Percentiles rank a stretch among this genome's conserved stretches.
These are phyloP conservation scores for Arthrobotrys musiformis DNA, from an alignment of 2,329 filamentous ascomycete species.

Conservation along the genomic window DNA sequence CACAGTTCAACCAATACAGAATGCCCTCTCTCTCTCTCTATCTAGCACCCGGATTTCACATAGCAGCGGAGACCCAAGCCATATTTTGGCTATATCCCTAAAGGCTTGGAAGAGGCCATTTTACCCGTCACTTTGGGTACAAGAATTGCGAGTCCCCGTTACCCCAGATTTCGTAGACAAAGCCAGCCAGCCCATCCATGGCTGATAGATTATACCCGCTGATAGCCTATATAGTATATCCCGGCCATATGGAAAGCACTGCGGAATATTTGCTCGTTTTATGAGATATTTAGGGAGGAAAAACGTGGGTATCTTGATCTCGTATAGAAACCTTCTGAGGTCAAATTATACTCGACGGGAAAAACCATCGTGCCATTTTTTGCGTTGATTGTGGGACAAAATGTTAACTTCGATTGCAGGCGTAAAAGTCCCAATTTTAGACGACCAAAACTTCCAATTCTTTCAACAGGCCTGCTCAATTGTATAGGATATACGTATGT, in stretches of 20 bases:
- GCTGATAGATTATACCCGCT: conserved; percentile 14
- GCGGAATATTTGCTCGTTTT: not conserved
- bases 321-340: not conserved
- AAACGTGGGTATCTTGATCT: not conserved
- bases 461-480: not conserved
- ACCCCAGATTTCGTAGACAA: conserved; percentile 15
- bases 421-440: not conserved
- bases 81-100: conserved; percentile 20
- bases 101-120: conserved; percentile 12
- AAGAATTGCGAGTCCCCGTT: conserved; percentile 6
- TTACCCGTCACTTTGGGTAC: conserved; percentile 11
- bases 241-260: not conserved
- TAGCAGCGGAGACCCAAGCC: not conserved
- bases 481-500: too few relatives aligned
- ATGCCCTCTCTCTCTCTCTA: not conserved
- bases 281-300: not conserved
- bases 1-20: not conserved
- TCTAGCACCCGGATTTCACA: not conserved
- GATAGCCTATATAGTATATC: not conserved
- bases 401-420: not conserved
- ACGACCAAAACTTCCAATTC: not conserved
- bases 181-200: conserved; percentile 23
- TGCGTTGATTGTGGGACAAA: conserved; percentile 20
- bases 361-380: not conserved
- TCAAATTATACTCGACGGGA: not conserved